phyloP scores from a whole-genome alignment of 1,284 basidiomycete species.

The Leccinum ambiguum region DNA sequence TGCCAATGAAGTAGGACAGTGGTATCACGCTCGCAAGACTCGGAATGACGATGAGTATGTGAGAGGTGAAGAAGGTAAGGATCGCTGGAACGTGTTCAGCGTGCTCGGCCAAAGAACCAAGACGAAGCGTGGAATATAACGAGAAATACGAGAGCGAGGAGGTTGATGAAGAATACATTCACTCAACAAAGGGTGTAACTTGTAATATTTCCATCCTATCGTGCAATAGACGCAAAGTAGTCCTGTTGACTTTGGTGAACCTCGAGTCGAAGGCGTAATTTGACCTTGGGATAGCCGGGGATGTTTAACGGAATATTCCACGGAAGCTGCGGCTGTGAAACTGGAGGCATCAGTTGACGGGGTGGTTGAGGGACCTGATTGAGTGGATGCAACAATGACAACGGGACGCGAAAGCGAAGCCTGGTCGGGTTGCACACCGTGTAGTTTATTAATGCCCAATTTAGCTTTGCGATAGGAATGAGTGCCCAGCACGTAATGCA shows the following conservation, averaged over 20 bases:
- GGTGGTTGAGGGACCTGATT: slow-evolving; percentile 25
- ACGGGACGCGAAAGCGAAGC: slow-evolving; percentile 81
- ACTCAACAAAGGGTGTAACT: slow-evolving; percentile 99
- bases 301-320: slow-evolving; percentile 54
- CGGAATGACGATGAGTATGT: slow-evolving; percentile 82
- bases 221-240: slow-evolving; percentile 96
- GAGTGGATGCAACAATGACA: slow-evolving; percentile 49
- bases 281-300: slow-evolving; percentile 67
- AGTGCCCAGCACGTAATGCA: slow-evolving; percentile 82
- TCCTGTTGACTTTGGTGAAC: slow-evolving; percentile 77
- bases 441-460: slow-evolving; percentile 90
- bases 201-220: slow-evolving; percentile 93
- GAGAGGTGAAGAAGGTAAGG: slow-evolving; percentile 70
- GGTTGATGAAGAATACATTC: slow-evolving; percentile 98
- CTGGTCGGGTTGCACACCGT: slow-evolving; percentile 80
- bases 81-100: slow-evolving; percentile 64
- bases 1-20: slow-evolving; percentile 98
- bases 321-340: slow-evolving; percentile 25
- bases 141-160: slow-evolving; percentile 92
- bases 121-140: slow-evolving; percentile 93
- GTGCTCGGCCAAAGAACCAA: slow-evolving; percentile 70
- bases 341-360: slow-evolving; percentile 18
- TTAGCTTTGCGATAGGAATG: slow-evolving; percentile 96
- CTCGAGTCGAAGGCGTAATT: slow-evolving; percentile 65
- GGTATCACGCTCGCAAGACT: slow-evolving; percentile 94